Evolutionary conservation across 495 filamentous ascomycete species (phyloP).

Genomic region (Penicillium subrubescens): DNA sequence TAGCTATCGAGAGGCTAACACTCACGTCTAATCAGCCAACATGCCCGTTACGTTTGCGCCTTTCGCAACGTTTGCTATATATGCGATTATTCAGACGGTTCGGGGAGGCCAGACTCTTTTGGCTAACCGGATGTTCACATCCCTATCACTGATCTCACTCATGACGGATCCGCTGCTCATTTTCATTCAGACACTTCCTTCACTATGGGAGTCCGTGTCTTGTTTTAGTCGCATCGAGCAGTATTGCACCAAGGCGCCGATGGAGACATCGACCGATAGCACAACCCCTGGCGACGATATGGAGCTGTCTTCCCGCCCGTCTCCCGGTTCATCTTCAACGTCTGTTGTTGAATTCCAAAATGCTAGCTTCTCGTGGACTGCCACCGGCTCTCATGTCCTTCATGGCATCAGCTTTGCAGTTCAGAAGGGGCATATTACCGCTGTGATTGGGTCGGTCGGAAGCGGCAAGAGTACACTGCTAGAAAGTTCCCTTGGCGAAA

Average conservation of each 20-base stretch:
- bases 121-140: conserved; percentile 40
- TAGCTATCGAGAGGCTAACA: background rate
- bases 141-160: conserved; percentile 37
- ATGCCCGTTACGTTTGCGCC: conserved; percentile 26
- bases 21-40: conserved; percentile 6
- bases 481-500: conserved; percentile 26
- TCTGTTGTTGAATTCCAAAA: conserved; percentile 6
- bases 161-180: conserved; percentile 30
- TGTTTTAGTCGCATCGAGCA: conserved; percentile 37
- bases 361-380: conserved; percentile 14
- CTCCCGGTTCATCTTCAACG: background rate
- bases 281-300: background rate
- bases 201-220: conserved; percentile 21
- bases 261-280: background rate
- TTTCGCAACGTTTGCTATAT: conserved; percentile 44
- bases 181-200: conserved; percentile 31
- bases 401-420: conserved; percentile 7
- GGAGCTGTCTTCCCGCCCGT: background rate
- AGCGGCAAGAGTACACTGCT: conserved; percentile 44
- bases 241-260: conserved; percentile 16
- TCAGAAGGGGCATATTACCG: conserved; percentile 21
- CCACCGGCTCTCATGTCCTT: background rate
- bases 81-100: conserved; percentile 44
- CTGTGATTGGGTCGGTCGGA: conserved; percentile 42
- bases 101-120: conserved; percentile 41